Conservation (phyloP, 2,329 filamentous ascomycete genomes). For the Phialemonium atrogriseum region DNA sequence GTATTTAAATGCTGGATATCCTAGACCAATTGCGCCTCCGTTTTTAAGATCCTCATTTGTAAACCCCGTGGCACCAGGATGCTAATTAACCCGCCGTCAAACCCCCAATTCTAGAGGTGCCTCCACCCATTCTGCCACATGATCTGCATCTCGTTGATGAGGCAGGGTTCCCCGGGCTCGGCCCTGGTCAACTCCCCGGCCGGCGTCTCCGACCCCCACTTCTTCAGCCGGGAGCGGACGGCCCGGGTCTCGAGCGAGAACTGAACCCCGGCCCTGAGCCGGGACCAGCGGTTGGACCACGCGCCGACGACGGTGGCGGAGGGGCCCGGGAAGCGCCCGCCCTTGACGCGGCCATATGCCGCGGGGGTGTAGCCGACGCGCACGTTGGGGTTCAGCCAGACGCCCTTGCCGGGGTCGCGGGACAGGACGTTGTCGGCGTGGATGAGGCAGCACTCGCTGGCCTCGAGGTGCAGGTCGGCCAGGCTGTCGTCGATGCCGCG, state of each 20-base stretch:
- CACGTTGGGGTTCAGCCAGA: constrained; percentile 63
- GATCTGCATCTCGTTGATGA: constrained; percentile 54
- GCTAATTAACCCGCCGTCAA: no score
- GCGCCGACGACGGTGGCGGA: constrained; percentile 41
- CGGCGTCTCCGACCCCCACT: constrained; percentile 28
- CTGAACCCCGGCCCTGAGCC: constrained; percentile 34
- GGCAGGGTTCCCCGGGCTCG: constrained; percentile 39
- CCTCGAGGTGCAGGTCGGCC: constrained; percentile 56
- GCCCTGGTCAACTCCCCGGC: constrained; percentile 18
- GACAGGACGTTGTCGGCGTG: constrained; percentile 61
- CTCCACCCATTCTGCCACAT: constrained; percentile 51
- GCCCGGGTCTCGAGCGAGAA: constrained; percentile 25
- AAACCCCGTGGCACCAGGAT: no score
- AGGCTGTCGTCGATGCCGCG: constrained; percentile 57
- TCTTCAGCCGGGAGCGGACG: constrained; percentile 29
- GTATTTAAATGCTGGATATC: no score
- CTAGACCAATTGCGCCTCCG: no score
- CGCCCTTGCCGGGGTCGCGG: constrained; percentile 33
- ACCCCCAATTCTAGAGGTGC: constrained; percentile 34
- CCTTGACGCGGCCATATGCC: constrained; percentile 43
- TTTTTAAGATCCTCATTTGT: no score
- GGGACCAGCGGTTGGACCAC: constrained; percentile 49
- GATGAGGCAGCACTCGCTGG: constrained; percentile 72
- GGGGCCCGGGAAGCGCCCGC: constrained; percentile 35
- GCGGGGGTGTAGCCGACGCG: constrained; percentile 54